A percentile compares a stretch with the other conserved stretches of the same genome.
These are phyloP conservation scores for Drosera spatulata DNA, from an alignment of 179 eudicot genomes.

Conservation along the genomic window DNA sequence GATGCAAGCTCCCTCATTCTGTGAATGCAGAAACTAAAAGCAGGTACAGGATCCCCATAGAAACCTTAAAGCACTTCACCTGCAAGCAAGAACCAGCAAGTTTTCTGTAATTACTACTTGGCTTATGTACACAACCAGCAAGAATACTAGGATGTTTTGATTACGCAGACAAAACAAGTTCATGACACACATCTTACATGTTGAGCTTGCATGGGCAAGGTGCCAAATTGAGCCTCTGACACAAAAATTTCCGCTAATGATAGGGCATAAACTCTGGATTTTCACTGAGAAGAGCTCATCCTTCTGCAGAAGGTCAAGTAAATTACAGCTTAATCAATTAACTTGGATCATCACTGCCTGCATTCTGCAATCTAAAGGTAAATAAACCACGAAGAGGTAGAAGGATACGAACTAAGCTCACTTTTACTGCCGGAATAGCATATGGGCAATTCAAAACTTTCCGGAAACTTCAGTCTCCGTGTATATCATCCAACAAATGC, in stretches of 20 bases:
- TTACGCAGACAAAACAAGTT: too few relatives aligned
- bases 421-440: constrained; percentile 4
- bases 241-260: too few relatives aligned
- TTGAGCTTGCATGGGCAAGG: too few relatives aligned
- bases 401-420: constrained; percentile 11
- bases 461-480: too few relatives aligned
- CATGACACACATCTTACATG: too few relatives aligned
- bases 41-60: too few relatives aligned
- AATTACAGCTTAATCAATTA: background rate
- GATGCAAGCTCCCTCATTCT: constrained; percentile 15
- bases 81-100: constrained; percentile 28
- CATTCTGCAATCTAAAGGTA: background rate
- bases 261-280: too few relatives aligned
- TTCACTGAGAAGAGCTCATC: too few relatives aligned
- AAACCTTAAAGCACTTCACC: constrained; percentile 11
- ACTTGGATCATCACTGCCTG: background rate
- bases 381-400: background rate
- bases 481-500: too few relatives aligned
- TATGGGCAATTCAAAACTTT: too few relatives aligned
- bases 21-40: too few relatives aligned
- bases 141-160: background rate
- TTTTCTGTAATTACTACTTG: constrained; percentile 6
- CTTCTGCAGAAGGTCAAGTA: constrained; percentile 18
- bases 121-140: background rate
- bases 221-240: too few relatives aligned